Percentiles rank a stretch among this genome's conserved stretches.
These are phyloP conservation scores for Saturnispora gosingensis DNA, from an alignment of 805 yeast genomes.

Conservation along the genomic window DNA sequence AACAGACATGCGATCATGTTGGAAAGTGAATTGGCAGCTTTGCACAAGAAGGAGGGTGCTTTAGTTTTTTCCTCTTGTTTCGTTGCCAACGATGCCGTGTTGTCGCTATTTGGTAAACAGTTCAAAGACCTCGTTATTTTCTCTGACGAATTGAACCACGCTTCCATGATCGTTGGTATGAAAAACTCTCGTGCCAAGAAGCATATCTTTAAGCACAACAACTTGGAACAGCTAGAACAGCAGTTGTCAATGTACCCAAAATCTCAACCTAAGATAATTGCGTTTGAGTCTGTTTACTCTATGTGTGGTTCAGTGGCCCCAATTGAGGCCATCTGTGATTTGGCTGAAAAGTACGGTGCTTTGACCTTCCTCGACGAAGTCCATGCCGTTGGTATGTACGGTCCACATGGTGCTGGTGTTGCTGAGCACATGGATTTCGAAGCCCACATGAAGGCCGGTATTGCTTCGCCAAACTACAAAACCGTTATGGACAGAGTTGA, in stretches of 20 bases:
- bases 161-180: constrained; percentile 96
- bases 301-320: constrained; percentile 99
- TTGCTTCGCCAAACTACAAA: constrained; percentile 39
- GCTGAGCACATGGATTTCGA: constrained; percentile 94
- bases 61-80: constrained; percentile 91
- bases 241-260: constrained; percentile 72
- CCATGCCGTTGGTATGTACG: constrained; percentile 98
- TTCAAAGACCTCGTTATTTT: constrained; percentile 84
- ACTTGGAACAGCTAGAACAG: constrained; percentile 73
- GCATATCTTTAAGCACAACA: constrained; percentile 87
- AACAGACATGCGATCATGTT: constrained; percentile 79
- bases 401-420: constrained; percentile 99
- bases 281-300: constrained; percentile 94
- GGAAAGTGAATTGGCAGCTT: constrained; percentile 79
- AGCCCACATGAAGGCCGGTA: constrained; percentile 62
- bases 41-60: constrained; percentile 93
- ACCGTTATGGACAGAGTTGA: constrained; percentile 86
- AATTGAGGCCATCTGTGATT: constrained; percentile 82
- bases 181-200: constrained; percentile 81
- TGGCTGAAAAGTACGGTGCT: constrained; percentile 97
- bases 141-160: constrained; percentile 90
- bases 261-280: constrained; percentile 87
- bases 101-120: constrained; percentile 84
- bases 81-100: constrained; percentile 93
- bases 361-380: constrained; percentile 96